Evolutionary conservation across 768 basidiomycete genomes (phyloP).

Genomic region (Wakefieldia striispora): DNA sequence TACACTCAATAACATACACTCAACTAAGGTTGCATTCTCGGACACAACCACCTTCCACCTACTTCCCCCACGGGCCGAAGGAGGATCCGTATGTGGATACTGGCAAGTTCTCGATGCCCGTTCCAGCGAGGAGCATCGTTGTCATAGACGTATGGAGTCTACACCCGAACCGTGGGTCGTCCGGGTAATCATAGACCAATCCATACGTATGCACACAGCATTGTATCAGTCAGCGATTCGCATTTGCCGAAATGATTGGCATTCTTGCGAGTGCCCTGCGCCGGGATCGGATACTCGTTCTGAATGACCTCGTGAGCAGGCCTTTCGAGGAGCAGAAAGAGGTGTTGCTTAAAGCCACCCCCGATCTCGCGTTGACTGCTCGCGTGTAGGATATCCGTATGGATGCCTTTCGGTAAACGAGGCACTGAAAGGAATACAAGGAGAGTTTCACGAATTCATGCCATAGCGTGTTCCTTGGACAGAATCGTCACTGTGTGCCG

Average conservation of each 20-base stretch:
- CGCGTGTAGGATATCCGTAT: too few species aligned
- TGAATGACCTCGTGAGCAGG: conserved; percentile 31
- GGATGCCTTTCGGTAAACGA: too few species aligned
- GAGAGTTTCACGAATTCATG: too few species aligned
- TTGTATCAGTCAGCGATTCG: conserved; percentile 51
- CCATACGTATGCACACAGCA: conserved; percentile 40
- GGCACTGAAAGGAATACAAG: too few species aligned
- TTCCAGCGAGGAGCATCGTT: conserved; percentile 39
- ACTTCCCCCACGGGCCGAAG: conserved; percentile 29
- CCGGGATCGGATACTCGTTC: conserved; percentile 40
- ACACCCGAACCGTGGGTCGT: conserved; percentile 41
- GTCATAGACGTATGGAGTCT: conserved; percentile 41
- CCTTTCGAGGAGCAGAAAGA: conserved; percentile 34
- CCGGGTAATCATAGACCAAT: conserved; percentile 14
- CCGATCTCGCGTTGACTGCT: too few species aligned
- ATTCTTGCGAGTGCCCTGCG: conserved; percentile 44
- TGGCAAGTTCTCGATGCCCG: conserved; percentile 31
- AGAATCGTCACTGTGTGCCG: too few species aligned
- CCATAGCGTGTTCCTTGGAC: too few species aligned
- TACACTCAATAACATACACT: too few species aligned
- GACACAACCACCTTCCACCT: too few species aligned
- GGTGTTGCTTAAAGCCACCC: too few species aligned
- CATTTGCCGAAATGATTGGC: conserved; percentile 40
- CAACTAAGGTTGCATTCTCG: too few species aligned
- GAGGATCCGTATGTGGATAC: conserved; percentile 17